Evolutionary conservation across 2,329 filamentous ascomycete species (phyloP).

Genomic region (Xylaria sp.): DNA sequence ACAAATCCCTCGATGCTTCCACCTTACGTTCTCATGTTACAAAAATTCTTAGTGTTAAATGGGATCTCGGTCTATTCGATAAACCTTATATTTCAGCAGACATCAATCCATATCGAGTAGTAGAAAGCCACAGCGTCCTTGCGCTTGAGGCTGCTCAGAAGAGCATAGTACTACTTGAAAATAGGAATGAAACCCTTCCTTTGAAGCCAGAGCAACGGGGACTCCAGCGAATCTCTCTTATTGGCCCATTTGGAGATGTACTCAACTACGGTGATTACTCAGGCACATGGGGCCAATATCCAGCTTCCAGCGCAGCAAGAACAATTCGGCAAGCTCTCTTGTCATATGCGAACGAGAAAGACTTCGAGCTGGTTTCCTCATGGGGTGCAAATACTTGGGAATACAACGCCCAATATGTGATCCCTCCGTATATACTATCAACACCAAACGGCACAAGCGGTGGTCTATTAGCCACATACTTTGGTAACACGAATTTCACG

Average conservation of each 20-base stretch:
- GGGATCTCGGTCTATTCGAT: slow-evolving; percentile 55
- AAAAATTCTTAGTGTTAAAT: slow-evolving; percentile 54
- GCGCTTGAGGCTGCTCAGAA: slow-evolving; percentile 56
- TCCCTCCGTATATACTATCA: slow-evolving; percentile 55
- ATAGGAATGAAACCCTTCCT: slow-evolving; percentile 53
- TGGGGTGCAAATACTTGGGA: slow-evolving; percentile 58
- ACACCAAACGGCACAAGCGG: slow-evolving; percentile 49
- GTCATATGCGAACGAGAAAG: slow-evolving; percentile 42
- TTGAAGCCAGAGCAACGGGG: slow-evolving; percentile 45
- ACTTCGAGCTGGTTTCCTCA: slow-evolving; percentile 51
- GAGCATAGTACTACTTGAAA: slow-evolving; percentile 56
- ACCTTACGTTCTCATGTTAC: slow-evolving; percentile 52
- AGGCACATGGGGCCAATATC: slow-evolving; percentile 54
- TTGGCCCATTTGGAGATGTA: slow-evolving; percentile 54
- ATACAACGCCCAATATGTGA: slow-evolving; percentile 56
- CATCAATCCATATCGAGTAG: slow-evolving; percentile 50
- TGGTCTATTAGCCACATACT: slow-evolving; percentile 55
- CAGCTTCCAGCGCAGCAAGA: slow-evolving; percentile 49
- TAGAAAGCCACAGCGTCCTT: slow-evolving; percentile 49
- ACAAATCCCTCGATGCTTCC: slow-evolving; percentile 50
- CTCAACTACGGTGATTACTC: slow-evolving; percentile 59
- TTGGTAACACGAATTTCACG: slow-evolving; percentile 52
- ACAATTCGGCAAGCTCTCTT: slow-evolving; percentile 53
- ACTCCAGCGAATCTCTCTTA: slow-evolving; percentile 51
- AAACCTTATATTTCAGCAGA: slow-evolving; percentile 51